Evolutionary conservation across 768 basidiomycete genomes (phyloP).

Genomic region (Phlebiopsis gigantea): DNA sequence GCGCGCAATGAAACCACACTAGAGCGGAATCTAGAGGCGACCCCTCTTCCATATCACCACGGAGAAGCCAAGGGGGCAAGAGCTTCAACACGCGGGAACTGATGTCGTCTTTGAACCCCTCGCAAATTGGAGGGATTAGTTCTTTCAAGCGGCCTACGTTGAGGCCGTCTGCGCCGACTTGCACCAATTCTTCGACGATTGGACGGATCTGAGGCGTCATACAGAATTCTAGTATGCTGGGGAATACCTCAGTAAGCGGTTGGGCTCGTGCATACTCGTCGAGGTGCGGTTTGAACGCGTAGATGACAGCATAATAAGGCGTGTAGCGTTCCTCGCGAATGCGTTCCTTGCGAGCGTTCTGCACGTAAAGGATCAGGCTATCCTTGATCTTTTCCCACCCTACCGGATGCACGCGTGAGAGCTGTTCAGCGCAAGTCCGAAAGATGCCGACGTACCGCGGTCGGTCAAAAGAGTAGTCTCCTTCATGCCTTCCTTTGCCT

Average conservation of each 20-base stretch:
- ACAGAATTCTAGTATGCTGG: too few species aligned
- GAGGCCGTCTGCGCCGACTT: neutral
- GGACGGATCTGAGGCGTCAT: neutral
- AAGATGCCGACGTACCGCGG: neutral
- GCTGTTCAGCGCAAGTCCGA: neutral
- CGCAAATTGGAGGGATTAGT: neutral
- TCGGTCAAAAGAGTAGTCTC: neutral
- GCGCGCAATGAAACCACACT: slow-evolving; percentile 1
- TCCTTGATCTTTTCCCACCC: slow-evolving; percentile 1
- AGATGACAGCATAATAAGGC: neutral
- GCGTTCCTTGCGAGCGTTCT: neutral
- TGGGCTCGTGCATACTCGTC: neutral
- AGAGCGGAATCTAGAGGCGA: neutral
- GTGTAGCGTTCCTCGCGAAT: neutral
- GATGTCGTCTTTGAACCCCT: neutral
- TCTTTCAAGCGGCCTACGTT: neutral
- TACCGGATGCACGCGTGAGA: neutral
- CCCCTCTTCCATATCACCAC: neutral
- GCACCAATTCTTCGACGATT: neutral
- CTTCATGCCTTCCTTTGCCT: slow-evolving; percentile 1
- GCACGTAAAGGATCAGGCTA: neutral
- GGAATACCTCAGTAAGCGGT: too few species aligned
- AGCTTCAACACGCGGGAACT: neutral
- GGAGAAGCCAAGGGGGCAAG: neutral
- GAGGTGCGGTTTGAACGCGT: neutral